phyloP scores from a whole-genome alignment of 2,329 filamentous ascomycete genomes.

The Colletotrichum tanaceti region DNA sequence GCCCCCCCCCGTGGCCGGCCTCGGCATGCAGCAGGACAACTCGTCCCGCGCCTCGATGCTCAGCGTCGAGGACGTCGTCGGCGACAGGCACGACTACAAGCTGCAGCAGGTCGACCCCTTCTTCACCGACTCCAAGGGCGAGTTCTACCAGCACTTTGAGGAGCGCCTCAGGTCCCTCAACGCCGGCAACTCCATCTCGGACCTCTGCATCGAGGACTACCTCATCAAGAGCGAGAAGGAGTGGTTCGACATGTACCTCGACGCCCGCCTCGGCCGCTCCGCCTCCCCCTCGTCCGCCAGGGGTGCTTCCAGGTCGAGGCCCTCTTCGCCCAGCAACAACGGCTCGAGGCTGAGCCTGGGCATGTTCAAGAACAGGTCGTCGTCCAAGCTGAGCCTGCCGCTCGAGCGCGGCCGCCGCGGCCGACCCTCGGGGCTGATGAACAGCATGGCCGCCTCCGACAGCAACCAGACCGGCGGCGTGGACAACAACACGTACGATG shows the following conservation, averaged over 20 bases:
- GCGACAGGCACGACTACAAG: conserved; percentile 70
- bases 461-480: neutral
- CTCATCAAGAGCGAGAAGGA: conserved; percentile 73
- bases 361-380: conserved; percentile 35
- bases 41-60: conserved; percentile 56
- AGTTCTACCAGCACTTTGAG: conserved; percentile 70
- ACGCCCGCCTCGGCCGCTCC: conserved; percentile 66
- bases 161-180: conserved; percentile 64
- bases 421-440: conserved; percentile 29
- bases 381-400: conserved; percentile 35
- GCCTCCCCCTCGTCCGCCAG: conserved; percentile 51
- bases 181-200: conserved; percentile 66
- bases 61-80: conserved; percentile 67
- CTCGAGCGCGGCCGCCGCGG: conserved; percentile 32
- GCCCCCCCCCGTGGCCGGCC: conserved; percentile 33
- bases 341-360: conserved; percentile 30
- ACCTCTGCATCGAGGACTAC: conserved; percentile 74
- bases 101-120: conserved; percentile 75
- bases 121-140: conserved; percentile 73
- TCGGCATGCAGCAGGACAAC: conserved; percentile 40
- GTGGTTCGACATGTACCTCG: conserved; percentile 70
- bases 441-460: conserved; percentile 21
- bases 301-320: conserved; percentile 11
- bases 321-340: conserved; percentile 31
- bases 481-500: conserved; percentile 1